Percentiles rank a stretch among this genome's conserved stretches.
Conservation (phyloP, 768 basidiomycete species). For the Hygrophorus pudorinus region DNA sequence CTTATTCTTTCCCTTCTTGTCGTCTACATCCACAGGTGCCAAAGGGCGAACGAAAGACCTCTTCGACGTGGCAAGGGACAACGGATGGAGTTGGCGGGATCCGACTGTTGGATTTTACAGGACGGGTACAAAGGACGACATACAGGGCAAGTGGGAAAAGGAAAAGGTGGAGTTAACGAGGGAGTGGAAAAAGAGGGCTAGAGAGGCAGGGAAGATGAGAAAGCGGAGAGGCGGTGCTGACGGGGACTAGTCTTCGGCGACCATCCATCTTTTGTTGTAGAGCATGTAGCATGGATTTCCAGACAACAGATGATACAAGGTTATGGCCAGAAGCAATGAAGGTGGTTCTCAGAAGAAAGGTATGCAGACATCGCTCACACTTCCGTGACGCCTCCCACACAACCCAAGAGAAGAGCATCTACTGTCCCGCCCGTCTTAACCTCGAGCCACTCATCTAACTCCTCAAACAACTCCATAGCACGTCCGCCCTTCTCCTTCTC, state of each 20-base stretch:
- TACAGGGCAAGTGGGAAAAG: slow-evolving; percentile 63
- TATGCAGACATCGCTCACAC: slow-evolving; percentile 16
- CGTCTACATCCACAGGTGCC: slow-evolving; percentile 6
- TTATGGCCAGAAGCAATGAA: too few relatives aligned
- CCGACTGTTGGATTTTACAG: slow-evolving; percentile 34
- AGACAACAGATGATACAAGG: too few relatives aligned
- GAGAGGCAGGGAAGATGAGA: slow-evolving; percentile 63
- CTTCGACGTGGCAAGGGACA: slow-evolving; percentile 38
- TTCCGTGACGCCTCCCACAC: slow-evolving; percentile 49
- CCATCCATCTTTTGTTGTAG: not conserved
- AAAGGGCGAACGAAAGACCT: slow-evolving; percentile 31
- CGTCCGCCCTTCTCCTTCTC: slow-evolving; percentile 38
- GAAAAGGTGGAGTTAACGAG: slow-evolving; percentile 54
- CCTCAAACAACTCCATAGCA: slow-evolving; percentile 66
- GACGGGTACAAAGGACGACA: slow-evolving; percentile 47
- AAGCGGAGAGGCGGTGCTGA: slow-evolving; percentile 33
- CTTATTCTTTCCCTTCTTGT: slow-evolving; percentile 50
- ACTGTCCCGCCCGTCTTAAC: slow-evolving; percentile 51
- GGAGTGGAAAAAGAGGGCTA: slow-evolving; percentile 70
- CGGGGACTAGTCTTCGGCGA: slow-evolving; percentile 11
- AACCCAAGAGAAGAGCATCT: slow-evolving; percentile 61
- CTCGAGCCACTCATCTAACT: slow-evolving; percentile 68
- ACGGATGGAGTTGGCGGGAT: slow-evolving; percentile 39
- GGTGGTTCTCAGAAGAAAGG: too few relatives aligned
- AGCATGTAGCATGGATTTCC: too few relatives aligned